Evolutionary conservation across 2,329 filamentous ascomycete genomes (phyloP).

Genomic region (Mycosphaerelloides madeirae): DNA sequence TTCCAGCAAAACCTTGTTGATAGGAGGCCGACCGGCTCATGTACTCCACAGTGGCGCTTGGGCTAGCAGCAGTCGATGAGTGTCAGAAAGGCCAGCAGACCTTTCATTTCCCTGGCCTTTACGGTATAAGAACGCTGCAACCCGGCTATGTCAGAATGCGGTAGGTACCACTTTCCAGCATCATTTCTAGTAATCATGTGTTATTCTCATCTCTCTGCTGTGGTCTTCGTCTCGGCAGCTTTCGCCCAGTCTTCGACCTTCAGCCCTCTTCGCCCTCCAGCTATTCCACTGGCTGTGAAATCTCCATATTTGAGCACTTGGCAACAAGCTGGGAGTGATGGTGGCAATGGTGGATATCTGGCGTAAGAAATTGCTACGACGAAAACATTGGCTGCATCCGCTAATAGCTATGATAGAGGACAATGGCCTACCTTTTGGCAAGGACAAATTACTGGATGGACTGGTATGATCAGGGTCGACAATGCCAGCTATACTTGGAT

Average conservation of each 20-base stretch:
- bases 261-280: slow-evolving; percentile 59
- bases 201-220: slow-evolving; percentile 7
- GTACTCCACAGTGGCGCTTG: no score
- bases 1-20: no score
- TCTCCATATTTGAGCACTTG: slow-evolving; percentile 70
- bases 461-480: slow-evolving; percentile 62
- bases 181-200: slow-evolving; percentile 4
- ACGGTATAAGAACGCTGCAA: no score
- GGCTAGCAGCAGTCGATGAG: no score
- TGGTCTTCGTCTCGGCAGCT: background rate
- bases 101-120: no score
- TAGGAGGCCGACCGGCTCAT: no score
- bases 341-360: slow-evolving; percentile 60
- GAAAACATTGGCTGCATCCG: background rate
- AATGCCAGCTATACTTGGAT: slow-evolving; percentile 46
- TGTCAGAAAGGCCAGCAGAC: no score
- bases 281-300: slow-evolving; percentile 68
- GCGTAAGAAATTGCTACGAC: slow-evolving; percentile 37
- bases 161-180: no score
- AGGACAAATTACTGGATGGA: slow-evolving; percentile 57
- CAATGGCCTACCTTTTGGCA: slow-evolving; percentile 63
- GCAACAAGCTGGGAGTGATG: slow-evolving; percentile 56
- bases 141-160: no score
- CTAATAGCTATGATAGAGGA: slow-evolving; percentile 26
- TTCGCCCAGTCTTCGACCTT: slow-evolving; percentile 49